Evolutionary conservation across 495 filamentous ascomycete genomes (phyloP).

Genomic region (Recurvomyces mirabilis): DNA sequence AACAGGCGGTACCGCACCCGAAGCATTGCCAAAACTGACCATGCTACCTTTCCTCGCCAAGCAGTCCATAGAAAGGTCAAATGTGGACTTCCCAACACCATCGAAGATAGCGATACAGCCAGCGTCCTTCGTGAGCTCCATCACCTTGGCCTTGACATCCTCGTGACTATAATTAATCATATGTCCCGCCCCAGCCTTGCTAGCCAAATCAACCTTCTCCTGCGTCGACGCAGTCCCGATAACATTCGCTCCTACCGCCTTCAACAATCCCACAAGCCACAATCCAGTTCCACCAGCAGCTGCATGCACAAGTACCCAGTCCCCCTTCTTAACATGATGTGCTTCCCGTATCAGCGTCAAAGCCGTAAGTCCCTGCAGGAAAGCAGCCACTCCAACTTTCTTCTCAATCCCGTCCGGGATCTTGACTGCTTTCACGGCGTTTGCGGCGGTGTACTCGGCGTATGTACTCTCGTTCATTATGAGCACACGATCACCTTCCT

Average conservation of each 20-base stretch:
- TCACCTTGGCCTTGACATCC: constrained; percentile 30
- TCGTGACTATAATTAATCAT: constrained; percentile 62
- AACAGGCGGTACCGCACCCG: constrained; percentile 69
- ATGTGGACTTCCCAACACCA: constrained; percentile 77
- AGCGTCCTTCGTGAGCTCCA: constrained; percentile 30
- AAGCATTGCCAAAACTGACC: constrained; percentile 80
- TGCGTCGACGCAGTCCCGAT: constrained; percentile 72
- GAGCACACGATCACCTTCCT: constrained; percentile 25
- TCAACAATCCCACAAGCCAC: constrained; percentile 65
- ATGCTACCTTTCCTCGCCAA: constrained; percentile 75
- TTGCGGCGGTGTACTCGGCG: constrained; percentile 63
- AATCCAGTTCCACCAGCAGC: constrained; percentile 83
- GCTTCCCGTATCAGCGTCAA: constrained; percentile 71
- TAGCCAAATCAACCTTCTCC: constrained; percentile 67
- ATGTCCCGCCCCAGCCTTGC: constrained; percentile 65
- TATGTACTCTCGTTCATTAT: constrained; percentile 49
- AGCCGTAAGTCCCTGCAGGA: constrained; percentile 81
- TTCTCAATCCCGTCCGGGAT: constrained; percentile 56
- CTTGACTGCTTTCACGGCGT: constrained; percentile 44
- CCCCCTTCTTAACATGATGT: constrained; percentile 58
- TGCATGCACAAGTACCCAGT: constrained; percentile 81
- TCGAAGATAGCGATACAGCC: constrained; percentile 82
- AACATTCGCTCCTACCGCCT: constrained; percentile 58
- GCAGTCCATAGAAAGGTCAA: constrained; percentile 69
- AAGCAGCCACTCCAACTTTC: constrained; percentile 49